Evolutionary conservation across 208 protist genomes (phyloP), one percentile per base, ranked within the genome.

Genomic region (Trichomonas tenax): DNA sequence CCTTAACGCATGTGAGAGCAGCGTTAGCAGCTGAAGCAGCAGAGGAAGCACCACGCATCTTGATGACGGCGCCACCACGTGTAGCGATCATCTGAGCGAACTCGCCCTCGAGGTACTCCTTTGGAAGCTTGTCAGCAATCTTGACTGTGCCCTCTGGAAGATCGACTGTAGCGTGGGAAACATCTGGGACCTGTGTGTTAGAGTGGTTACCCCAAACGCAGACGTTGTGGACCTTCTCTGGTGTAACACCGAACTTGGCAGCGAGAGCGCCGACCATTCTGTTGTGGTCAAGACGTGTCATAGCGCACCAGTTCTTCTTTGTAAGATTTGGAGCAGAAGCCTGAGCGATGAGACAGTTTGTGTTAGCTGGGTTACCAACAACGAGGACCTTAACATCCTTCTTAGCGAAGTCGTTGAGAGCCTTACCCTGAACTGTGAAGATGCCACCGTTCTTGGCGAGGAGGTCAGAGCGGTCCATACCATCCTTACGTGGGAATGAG

Each of bases 211-310:
- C 99, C 98, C 98, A 99, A 96, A 99, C 98, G 88, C 98, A 97
- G 82, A 98, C 97, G 96, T 99, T 98, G 81, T 97, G 95, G 63
- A 99, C 98, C 90, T 98, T 96, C 44, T 86, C 96, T 93, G 45
- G 51, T 82, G 81, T 82, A 31, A 48, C 63, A 31, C 23, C 48
- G 36, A 98, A 96, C 96, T 98, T 98, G 96, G 97, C 96, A 11
- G 98, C 97, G 48, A 99, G 84, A 96, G 98, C 97, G n/a, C 98
- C 97, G 44, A 97, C 96, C 31, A 98, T 98, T 95, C 99, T 98
- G 97, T 99, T 99, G 97, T 99, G 98, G 97, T 99, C 99, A 34
- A 99, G 98, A 45, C 98, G 98, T 17, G 98, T 99, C 86, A 99
- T 97, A 21, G 98, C 98, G 17, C 98, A 98, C 89, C 99, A 98